A percentile compares a stretch with the other conserved stretches of the same genome.
phyloP scores from a whole-genome alignment of 2,329 filamentous ascomycete species.

The Chalaropsis thielavioides region DNA sequence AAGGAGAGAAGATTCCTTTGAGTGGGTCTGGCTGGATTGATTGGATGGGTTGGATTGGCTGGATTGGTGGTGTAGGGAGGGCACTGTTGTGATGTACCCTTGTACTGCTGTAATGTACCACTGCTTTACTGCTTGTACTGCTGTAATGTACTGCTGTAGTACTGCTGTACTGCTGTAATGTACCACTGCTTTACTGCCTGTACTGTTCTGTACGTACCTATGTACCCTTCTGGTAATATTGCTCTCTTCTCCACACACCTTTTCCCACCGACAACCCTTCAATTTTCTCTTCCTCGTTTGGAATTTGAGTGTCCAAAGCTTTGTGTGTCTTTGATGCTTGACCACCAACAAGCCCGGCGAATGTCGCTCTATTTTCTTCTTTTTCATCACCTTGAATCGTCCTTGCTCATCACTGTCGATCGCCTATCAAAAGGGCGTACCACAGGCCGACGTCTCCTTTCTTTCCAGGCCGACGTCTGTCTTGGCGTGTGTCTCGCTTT shows the following conservation, averaged over 20 bases:
- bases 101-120: too few relatives aligned
- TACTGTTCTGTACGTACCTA: too few relatives aligned
- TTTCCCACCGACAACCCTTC: background rate
- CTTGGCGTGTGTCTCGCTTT: background rate
- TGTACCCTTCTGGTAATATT: background rate
- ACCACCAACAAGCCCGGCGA: background rate
- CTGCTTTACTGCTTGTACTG: too few relatives aligned
- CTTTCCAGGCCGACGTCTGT: background rate
- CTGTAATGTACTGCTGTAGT: too few relatives aligned
- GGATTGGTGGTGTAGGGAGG: too few relatives aligned
- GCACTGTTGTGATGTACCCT: too few relatives aligned
- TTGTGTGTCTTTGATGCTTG: too few relatives aligned
- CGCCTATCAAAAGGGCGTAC: background rate
- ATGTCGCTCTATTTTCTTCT: background rate
- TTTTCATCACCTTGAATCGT: background rate
- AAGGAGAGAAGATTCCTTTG: background rate
- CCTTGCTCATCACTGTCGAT: background rate
- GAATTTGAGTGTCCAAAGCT: too few relatives aligned
- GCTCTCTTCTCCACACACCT: background rate
- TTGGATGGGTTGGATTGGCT: too few relatives aligned
- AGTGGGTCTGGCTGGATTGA: too few relatives aligned
- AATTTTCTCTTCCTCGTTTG: background rate
- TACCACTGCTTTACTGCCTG: too few relatives aligned
- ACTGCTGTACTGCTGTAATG: too few relatives aligned
- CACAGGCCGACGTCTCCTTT: background rate